These are phyloP conservation scores for Populus deltoides DNA, from an alignment of 345 rosid species.

Conservation along the genomic window DNA sequence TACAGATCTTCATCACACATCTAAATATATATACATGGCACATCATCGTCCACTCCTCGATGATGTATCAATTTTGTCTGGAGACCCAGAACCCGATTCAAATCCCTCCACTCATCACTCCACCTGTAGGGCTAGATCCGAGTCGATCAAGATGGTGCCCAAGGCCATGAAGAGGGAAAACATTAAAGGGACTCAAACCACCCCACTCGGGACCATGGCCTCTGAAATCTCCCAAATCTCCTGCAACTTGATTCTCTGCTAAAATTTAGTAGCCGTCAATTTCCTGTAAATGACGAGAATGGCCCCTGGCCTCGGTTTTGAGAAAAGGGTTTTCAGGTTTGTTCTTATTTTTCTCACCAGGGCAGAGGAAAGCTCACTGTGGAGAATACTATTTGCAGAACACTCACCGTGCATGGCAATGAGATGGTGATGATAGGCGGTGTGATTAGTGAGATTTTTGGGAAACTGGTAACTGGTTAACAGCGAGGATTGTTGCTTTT, in stretches of 20 bases:
- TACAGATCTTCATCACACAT: neutral
- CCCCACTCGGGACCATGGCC: constrained; percentile 16
- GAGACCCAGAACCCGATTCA: no score
- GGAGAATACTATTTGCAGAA: neutral
- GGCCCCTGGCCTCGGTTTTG: constrained; percentile 20
- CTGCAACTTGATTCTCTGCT: constrained; percentile 39
- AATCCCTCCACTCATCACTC: neutral
- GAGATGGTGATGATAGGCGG: neutral
- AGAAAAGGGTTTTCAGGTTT: constrained; percentile 2
- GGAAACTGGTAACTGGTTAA: neutral
- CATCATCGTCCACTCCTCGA: neutral
- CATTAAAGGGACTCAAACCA: neutral
- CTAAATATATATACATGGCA: neutral
- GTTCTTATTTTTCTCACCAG: neutral
- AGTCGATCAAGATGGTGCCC: neutral
- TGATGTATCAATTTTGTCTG: neutral
- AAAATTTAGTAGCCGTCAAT: constrained; percentile 39
- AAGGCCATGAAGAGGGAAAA: neutral
- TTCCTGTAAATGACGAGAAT: constrained; percentile 5
- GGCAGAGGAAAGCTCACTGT: neutral
- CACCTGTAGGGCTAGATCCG: neutral
- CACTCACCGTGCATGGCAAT: neutral
- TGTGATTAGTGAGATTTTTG: neutral
- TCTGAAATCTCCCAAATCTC: constrained; percentile 38
- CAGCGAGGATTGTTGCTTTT: constrained; percentile 6